A percentile compares a stretch with the other conserved stretches of the same genome.
Evolutionary conservation across 169 alveolate genomes (phyloP).

Genomic region (Plasmodium blacklocki): DNA sequence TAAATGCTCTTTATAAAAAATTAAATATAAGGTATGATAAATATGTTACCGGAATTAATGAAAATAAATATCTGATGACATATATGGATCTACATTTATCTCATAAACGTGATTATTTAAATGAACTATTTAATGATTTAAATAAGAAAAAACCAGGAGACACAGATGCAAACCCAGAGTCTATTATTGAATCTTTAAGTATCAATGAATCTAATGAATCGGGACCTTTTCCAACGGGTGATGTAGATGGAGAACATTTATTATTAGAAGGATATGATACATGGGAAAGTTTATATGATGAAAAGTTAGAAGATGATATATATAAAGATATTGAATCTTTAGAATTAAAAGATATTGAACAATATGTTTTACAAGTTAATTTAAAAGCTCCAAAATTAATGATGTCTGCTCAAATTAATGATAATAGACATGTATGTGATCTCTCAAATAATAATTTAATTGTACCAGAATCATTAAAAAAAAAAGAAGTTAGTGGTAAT

Average conservation of each 20-base stretch:
- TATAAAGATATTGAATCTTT: conserved; percentile 19
- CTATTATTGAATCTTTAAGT: not conserved
- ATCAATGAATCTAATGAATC: not conserved
- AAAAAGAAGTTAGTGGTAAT: not conserved
- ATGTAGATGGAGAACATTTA: not conserved
- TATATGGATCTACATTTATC: conserved; percentile 1
- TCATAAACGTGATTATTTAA: not conserved
- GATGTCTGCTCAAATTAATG: not conserved
- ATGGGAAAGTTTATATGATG: conserved; percentile 7
- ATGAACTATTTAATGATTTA: conserved; percentile 3
- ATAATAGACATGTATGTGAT: conserved; percentile 28
- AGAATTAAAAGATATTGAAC: not conserved
- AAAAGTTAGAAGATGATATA: conserved; percentile 12
- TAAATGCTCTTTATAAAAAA: conserved; percentile 27
- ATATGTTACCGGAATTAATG: not conserved
- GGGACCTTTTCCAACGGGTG: not conserved
- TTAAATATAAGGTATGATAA: conserved; percentile 5
- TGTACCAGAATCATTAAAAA: conserved; percentile 16
- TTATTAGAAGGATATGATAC: conserved; percentile 10
- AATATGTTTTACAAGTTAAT: conserved; percentile 22
- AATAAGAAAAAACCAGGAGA: conserved; percentile 6
- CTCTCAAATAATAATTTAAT: conserved; percentile 26
- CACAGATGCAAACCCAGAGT: conserved; percentile 31
- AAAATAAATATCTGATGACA: conserved; percentile 10
- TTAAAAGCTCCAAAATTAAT: conserved; percentile 40